Evolutionary conservation across 768 basidiomycete genomes (phyloP).

Genomic region (Auriculariales sp.): DNA sequence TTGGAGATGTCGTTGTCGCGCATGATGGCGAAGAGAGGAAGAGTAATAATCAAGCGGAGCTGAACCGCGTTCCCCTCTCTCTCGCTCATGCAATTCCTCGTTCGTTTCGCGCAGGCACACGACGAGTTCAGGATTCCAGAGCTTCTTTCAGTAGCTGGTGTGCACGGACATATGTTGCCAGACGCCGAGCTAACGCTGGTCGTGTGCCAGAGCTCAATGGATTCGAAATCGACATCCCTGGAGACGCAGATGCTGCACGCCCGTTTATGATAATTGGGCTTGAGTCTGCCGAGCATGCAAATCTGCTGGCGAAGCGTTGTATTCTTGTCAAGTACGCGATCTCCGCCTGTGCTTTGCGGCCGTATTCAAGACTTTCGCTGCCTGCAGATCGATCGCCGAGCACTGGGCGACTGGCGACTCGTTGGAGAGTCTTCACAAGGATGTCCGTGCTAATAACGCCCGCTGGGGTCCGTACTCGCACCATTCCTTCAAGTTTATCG

Average conservation of each 20-base stretch:
- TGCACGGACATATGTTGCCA: neutral
- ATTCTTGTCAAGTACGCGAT: conserved; percentile 65
- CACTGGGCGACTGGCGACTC: conserved; percentile 56
- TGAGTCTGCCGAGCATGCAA: conserved; percentile 57
- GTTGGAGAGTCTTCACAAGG: conserved; percentile 57
- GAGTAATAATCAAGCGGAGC: too few species aligned
- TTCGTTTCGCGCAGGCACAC: conserved; percentile 73
- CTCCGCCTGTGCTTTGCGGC: conserved; percentile 2
- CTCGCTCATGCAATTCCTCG: conserved; percentile 27
- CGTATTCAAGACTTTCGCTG: neutral
- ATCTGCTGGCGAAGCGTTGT: conserved; percentile 58
- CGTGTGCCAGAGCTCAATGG: conserved; percentile 46
- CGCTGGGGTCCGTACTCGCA: conserved; percentile 49
- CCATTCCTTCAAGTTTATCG: conserved; percentile 69
- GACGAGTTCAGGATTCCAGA: conserved; percentile 76
- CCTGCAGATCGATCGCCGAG: conserved; percentile 55
- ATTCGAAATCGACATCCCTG: conserved; percentile 35
- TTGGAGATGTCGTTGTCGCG: too few species aligned
- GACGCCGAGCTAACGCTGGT: neutral
- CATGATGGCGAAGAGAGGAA: too few species aligned
- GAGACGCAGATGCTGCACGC: conserved; percentile 36
- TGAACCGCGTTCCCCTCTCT: conserved; percentile 13
- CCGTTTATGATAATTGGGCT: conserved; percentile 68
- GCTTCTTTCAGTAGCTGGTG: conserved; percentile 47
- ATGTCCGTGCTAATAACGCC: conserved; percentile 25